phyloP scores from a whole-genome alignment of 2,329 filamentous ascomycete species.

The Sclerotinia glacialis region DNA sequence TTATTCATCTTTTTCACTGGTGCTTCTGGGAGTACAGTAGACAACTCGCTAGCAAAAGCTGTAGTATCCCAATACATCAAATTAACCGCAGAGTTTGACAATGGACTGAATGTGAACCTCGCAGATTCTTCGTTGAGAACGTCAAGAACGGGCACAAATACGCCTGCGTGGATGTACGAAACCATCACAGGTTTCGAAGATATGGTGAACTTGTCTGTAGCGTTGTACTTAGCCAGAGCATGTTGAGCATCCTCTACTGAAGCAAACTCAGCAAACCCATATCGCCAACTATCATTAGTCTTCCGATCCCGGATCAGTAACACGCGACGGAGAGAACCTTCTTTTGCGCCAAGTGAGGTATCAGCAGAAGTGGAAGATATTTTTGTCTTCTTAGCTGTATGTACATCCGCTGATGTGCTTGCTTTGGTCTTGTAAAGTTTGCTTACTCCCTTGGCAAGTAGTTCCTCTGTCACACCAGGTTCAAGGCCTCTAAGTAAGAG shows the following conservation, averaged over 20 bases:
- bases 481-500: slow-evolving; percentile 71
- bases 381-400: slow-evolving; percentile 44
- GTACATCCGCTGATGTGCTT: slow-evolving; percentile 38
- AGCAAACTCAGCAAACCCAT: slow-evolving; percentile 81
- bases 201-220: slow-evolving; percentile 73
- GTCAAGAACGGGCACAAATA: slow-evolving; percentile 73
- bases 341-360: slow-evolving; percentile 59
- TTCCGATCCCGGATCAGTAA: slow-evolving; percentile 72
- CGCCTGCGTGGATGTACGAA: slow-evolving; percentile 78
- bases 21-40: slow-evolving; percentile 50
- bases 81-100: slow-evolving; percentile 64
- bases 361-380: slow-evolving; percentile 53
- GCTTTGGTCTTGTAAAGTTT: slow-evolving; percentile 65
- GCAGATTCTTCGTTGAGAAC: slow-evolving; percentile 54
- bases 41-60: slow-evolving; percentile 65
- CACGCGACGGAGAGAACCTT: slow-evolving; percentile 72
- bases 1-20: slow-evolving; percentile 33
- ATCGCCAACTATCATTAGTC: slow-evolving; percentile 72
- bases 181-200: slow-evolving; percentile 68
- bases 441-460: slow-evolving; percentile 69
- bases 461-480: slow-evolving; percentile 66
- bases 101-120: slow-evolving; percentile 65
- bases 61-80: slow-evolving; percentile 76
- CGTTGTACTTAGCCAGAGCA: slow-evolving; percentile 68
- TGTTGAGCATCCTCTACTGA: slow-evolving; percentile 72